Evolutionary conservation across 2,329 filamentous ascomycete species (phyloP), one percentile per base, ranked within the genome.

Genomic region (Calonectria pseudoreteaudii): DNA sequence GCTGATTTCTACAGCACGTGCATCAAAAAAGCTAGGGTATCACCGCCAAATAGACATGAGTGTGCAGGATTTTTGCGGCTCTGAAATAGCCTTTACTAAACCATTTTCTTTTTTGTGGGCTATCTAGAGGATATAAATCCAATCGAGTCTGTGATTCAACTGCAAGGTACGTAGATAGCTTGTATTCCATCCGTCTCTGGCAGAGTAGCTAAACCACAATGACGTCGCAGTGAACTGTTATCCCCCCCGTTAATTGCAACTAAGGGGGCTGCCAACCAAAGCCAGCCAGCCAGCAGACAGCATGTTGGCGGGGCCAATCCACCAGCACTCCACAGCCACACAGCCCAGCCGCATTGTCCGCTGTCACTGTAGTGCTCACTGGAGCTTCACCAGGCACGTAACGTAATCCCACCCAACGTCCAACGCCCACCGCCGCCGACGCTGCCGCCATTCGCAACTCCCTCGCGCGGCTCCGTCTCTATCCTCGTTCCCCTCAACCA

Each of bases 301-400:
- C 72, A 56, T 28, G 70, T 72, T 72, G 72, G 77, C 77, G 79
- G 79, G 77, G 78, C 74, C 75, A 70, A 56, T 53, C 52, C 41
- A 62, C 65, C 68, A 72, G 66, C 49, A 71, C 69, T 65, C 66
- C 78, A 80, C 78, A 79, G 78, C 78, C 78, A 68, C 74, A 67
- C 30, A 67, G 60, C 70, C 77, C 76, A 80, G 79, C 79, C 77
- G 77, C 71, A 71, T 49, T 68, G 64, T 52, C 68, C 56, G 49
- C 49, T 71, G 56, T 31, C 30, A 69, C 56, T 62, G 56, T 36
- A 62, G 56, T 62, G 56, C 56, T 62, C 56, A 62, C 56, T 62
- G 76, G 79, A 80, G 79, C 79, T 80, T 79, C 73, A 76, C 72
- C 36, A 75, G 79, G 79, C 78, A 80, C 79, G 73, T 76, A 80